These are phyloP conservation scores for Globisporangium recalcitrans DNA, from an alignment of 352 stramenopile genomes.

Conservation along the genomic window DNA sequence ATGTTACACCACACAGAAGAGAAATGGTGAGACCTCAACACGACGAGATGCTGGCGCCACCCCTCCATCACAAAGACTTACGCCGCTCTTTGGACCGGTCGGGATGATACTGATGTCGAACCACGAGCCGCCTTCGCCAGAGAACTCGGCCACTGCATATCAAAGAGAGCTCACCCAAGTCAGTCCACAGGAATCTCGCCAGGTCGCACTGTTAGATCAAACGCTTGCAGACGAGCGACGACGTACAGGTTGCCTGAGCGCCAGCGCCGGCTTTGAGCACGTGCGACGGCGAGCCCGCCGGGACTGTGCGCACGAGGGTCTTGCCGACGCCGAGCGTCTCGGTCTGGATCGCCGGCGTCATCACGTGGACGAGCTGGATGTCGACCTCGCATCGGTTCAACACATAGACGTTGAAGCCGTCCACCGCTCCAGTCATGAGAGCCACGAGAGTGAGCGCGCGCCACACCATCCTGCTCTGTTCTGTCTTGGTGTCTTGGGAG, in stretches of 20 bases:
- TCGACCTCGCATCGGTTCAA: conserved; percentile 43
- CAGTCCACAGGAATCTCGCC: neutral
- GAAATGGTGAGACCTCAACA: neutral
- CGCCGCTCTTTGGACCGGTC: conserved; percentile 30
- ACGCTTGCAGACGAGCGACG: too few species aligned
- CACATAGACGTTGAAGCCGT: conserved; percentile 46
- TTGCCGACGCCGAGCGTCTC: conserved; percentile 28
- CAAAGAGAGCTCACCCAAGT: conserved; percentile 28
- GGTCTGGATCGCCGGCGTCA: conserved; percentile 17
- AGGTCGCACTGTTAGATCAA: too few species aligned
- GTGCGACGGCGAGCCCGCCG: conserved; percentile 26
- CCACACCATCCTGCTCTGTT: conserved; percentile 28
- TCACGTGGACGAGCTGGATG: conserved; percentile 43
- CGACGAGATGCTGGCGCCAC: too few species aligned
- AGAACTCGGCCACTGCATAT: conserved; percentile 54
- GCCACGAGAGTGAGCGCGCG: conserved; percentile 25
- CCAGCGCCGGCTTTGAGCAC: conserved; percentile 43
- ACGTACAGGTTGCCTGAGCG: conserved; percentile 54
- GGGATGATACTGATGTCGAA: conserved; percentile 79
- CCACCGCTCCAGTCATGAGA: conserved; percentile 23
- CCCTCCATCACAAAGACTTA: conserved; percentile 15
- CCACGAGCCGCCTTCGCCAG: conserved; percentile 45
- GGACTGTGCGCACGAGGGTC: conserved; percentile 31
- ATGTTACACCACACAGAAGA: neutral
- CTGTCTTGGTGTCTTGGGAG: neutral